A percentile compares a stretch with the other conserved stretches of the same genome.
Evolutionary conservation across 805 yeast genomes (phyloP).

Genomic region (Yarrowia sp.): DNA sequence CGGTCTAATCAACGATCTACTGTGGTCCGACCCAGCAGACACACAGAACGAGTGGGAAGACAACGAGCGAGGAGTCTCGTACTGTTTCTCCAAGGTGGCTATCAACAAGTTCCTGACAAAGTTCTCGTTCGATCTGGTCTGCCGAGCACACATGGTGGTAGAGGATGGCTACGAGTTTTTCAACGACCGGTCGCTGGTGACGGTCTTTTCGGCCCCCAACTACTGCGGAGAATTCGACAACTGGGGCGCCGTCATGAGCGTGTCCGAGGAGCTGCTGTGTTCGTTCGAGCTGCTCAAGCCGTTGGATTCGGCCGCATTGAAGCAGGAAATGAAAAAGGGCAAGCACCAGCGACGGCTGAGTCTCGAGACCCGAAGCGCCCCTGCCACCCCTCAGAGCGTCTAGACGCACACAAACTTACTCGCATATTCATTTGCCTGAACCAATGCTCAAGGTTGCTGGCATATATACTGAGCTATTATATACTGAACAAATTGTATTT

Average conservation of each 20-base stretch:
- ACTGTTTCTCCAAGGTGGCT: slow-evolving; percentile 79
- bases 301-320: slow-evolving; percentile 87
- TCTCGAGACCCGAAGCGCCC: slow-evolving; percentile 33
- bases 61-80: slow-evolving; percentile 83
- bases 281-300: slow-evolving; percentile 95
- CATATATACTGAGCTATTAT: slow-evolving; percentile 31
- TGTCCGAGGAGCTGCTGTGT: slow-evolving; percentile 88
- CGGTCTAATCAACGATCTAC: slow-evolving; percentile 75
- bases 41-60: slow-evolving; percentile 86
- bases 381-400: slow-evolving; percentile 38
- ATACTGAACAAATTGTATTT: slow-evolving; percentile 32
- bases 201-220: slow-evolving; percentile 78
- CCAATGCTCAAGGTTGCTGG: slow-evolving; percentile 35
- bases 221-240: slow-evolving; percentile 87
- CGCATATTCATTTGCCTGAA: slow-evolving; percentile 33
- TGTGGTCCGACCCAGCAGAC: slow-evolving; percentile 89
- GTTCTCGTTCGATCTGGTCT: slow-evolving; percentile 80
- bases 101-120: slow-evolving; percentile 76
- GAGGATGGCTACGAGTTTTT: slow-evolving; percentile 82
- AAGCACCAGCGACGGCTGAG: slow-evolving; percentile 79
- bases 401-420: slow-evolving; percentile 11
- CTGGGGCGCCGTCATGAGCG: slow-evolving; percentile 99
- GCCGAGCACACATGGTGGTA: slow-evolving; percentile 88
- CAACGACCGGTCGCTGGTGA: slow-evolving; percentile 72
- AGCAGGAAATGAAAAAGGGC: slow-evolving; percentile 94